A percentile compares a stretch with the other conserved stretches of the same genome.
Conservation (phyloP, 495 filamentous ascomycete species). For the Aspergillus leporis region DNA sequence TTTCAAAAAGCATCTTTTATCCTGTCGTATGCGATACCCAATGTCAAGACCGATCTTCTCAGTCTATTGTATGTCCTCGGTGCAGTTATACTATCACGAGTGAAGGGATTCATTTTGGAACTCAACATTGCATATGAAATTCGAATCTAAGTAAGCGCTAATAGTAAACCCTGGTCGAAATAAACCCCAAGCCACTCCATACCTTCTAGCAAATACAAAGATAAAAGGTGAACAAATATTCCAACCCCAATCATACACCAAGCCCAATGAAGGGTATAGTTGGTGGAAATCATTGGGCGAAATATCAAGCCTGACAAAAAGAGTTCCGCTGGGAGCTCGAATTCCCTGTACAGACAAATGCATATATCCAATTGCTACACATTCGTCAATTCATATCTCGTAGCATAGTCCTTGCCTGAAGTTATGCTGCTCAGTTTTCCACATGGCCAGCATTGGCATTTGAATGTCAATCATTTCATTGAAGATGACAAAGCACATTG, state of each 20-base stretch:
- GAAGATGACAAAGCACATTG: too few species aligned
- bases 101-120: conserved; percentile 5
- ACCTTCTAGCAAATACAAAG: conserved; percentile 11
- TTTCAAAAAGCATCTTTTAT: conserved; percentile 6
- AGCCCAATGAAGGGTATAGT: not conserved
- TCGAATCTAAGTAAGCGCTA: conserved; percentile 9
- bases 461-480: not conserved
- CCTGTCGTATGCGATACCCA: conserved; percentile 20
- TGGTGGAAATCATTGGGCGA: not conserved
- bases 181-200: conserved; percentile 20
- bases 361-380: not conserved
- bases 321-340: not conserved
- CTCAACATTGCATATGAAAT: not conserved
- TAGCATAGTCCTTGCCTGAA: conserved; percentile 10
- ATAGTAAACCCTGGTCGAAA: conserved; percentile 6
- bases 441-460: conserved; percentile 17
- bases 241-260: conserved; percentile 5
- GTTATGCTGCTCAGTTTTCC: conserved; percentile 6
- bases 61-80: conserved; percentile 11
- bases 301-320: not conserved
- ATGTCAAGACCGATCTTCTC: not conserved
- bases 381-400: conserved; percentile 18
- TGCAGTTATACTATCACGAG: conserved; percentile 7
- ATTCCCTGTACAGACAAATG: not conserved
- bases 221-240: not conserved